Conservation (phyloP, 2,329 filamentous ascomycete species). For the Knufia petricola region DNA sequence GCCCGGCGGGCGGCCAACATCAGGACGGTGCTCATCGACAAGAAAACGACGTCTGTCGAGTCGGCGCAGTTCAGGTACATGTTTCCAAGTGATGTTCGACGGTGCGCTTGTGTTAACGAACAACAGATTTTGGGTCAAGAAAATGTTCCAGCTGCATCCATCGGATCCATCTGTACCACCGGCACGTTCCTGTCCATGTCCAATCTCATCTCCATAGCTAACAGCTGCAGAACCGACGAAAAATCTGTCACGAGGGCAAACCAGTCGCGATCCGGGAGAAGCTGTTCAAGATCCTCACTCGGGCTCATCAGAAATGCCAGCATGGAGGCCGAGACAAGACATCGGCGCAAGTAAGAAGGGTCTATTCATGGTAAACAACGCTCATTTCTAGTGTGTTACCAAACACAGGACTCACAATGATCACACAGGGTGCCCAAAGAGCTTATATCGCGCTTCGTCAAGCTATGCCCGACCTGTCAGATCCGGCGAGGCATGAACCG, state of each 20-base stretch:
- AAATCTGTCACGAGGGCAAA: conserved; percentile 43
- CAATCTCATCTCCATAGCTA: too few relatives aligned
- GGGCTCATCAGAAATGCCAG: conserved; percentile 41
- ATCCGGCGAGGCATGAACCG: conserved; percentile 33
- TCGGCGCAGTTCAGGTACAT: conserved; percentile 42
- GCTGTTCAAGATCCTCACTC: conserved; percentile 42
- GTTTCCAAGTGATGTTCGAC: too few relatives aligned
- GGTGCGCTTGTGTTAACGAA: too few relatives aligned
- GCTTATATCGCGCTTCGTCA: conserved; percentile 43
- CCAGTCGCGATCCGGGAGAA: conserved; percentile 45
- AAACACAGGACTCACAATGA: conserved; percentile 6
- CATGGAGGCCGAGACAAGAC: conserved; percentile 46
- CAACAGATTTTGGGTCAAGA: conserved; percentile 45
- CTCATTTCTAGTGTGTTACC: neutral
- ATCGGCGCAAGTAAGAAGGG: conserved; percentile 40
- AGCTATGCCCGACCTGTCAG: conserved; percentile 42
- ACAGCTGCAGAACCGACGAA: conserved; percentile 28
- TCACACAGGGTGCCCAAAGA: conserved; percentile 41
- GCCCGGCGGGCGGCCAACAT: conserved; percentile 40
- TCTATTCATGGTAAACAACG: conserved; percentile 39
- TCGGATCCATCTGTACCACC: conserved; percentile 30
- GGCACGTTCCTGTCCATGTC: conserved; percentile 24
- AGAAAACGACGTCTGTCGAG: conserved; percentile 42
- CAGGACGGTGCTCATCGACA: conserved; percentile 37
- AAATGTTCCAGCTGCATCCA: conserved; percentile 42